These are phyloP conservation scores for Rhodofomes roseus DNA, from an alignment of 1,284 basidiomycete species.

Conservation along the genomic window DNA sequence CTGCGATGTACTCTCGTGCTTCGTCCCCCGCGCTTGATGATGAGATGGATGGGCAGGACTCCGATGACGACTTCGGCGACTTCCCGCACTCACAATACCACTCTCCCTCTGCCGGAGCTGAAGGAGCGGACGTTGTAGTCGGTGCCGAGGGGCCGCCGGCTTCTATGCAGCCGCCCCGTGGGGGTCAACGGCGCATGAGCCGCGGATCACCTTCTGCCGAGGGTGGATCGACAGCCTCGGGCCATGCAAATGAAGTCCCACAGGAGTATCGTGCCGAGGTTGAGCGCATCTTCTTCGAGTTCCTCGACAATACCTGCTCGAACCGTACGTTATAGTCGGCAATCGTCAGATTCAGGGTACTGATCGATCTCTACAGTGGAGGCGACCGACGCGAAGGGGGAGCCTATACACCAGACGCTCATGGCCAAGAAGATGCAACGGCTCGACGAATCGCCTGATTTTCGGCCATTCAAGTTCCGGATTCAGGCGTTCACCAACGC, in stretches of 20 bases:
- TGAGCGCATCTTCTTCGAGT: constrained; percentile 90
- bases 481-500: constrained; percentile 98
- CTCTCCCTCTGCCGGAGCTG: constrained; percentile 11
- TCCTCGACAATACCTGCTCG: constrained; percentile 86
- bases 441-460: constrained; percentile 93
- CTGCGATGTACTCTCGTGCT: constrained; percentile 25
- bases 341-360: background rate
- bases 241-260: constrained; percentile 65
- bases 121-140: constrained; percentile 7
- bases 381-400: constrained; percentile 89
- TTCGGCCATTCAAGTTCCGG: constrained; percentile 98
- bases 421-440: constrained; percentile 99
- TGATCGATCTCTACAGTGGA: constrained; percentile 60
- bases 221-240: constrained; percentile 17
- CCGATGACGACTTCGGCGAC: constrained; percentile 31
- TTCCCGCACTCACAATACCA: constrained; percentile 23
- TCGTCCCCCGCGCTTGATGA: constrained; percentile 36
- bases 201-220: constrained; percentile 28
- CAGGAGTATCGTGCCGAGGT: constrained; percentile 80
- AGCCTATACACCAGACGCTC: constrained; percentile 95
- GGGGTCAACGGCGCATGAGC: constrained; percentile 25
- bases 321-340: constrained; percentile 60
- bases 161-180: constrained; percentile 15
- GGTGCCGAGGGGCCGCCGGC: constrained; percentile 12
- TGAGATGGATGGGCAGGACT: constrained; percentile 38